phyloP scores from a whole-genome alignment of 2,329 filamentous ascomycete species.

The Xylaria sp. region DNA sequence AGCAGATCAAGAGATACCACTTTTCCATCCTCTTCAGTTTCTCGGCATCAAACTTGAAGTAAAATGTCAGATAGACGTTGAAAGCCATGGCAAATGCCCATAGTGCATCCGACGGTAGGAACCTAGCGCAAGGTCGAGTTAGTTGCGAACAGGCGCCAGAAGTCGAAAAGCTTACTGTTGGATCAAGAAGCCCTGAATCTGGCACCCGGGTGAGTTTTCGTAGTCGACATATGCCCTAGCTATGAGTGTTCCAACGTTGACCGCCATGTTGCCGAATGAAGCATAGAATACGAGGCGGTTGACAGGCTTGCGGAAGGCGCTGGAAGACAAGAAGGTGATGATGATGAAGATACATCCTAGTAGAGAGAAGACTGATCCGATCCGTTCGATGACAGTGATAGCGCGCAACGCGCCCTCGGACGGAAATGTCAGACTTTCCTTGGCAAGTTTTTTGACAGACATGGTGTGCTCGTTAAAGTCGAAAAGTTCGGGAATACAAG shows the following conservation, averaged over 20 bases:
- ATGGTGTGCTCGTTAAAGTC: not conserved
- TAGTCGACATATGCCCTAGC: slow-evolving; percentile 68
- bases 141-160: slow-evolving; percentile 8
- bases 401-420: slow-evolving; percentile 54
- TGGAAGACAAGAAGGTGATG: slow-evolving; percentile 73
- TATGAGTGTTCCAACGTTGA: slow-evolving; percentile 81
- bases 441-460: slow-evolving; percentile 3
- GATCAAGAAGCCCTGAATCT: slow-evolving; percentile 81
- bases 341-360: slow-evolving; percentile 78
- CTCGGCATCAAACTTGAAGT: slow-evolving; percentile 74
- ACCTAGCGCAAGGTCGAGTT: slow-evolving; percentile 61
- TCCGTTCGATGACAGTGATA: slow-evolving; percentile 73
- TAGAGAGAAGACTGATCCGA: slow-evolving; percentile 76
- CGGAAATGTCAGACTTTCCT: not conserved
- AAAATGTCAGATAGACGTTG: slow-evolving; percentile 86
- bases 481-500: not conserved
- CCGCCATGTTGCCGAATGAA: slow-evolving; percentile 82
- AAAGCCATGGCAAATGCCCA: slow-evolving; percentile 86
- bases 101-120: slow-evolving; percentile 79
- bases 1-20: slow-evolving; percentile 75
- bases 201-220: slow-evolving; percentile 66
- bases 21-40: slow-evolving; percentile 75
- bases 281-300: slow-evolving; percentile 88
- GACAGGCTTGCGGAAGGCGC: slow-evolving; percentile 84
- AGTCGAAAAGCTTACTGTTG: slow-evolving; percentile 73